Evolutionary conservation across 2,329 filamentous ascomycete species (phyloP).

Genomic region (Pseudovirgaria hyperparasitica): DNA sequence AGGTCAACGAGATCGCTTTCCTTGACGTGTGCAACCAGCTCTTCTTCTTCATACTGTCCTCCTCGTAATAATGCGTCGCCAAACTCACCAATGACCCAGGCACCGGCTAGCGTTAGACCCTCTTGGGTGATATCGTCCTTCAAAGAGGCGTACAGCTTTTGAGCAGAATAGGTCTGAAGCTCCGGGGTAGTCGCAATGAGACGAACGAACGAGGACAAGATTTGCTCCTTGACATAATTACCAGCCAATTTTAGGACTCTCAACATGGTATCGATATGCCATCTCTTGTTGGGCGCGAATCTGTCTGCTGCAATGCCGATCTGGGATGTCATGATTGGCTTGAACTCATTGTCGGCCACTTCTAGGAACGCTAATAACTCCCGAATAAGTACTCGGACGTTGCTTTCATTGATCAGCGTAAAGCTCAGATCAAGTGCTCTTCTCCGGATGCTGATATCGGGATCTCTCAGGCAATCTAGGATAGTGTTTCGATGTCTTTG

Average conservation of each 20-base stretch:
- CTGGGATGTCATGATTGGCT: conserved; percentile 94
- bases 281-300: conserved; percentile 91
- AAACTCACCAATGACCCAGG: conserved; percentile 97
- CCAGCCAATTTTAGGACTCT: conserved; percentile 86
- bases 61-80: conserved; percentile 81
- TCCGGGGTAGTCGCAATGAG: conserved; percentile 91
- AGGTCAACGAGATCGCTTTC: conserved; percentile 86
- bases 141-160: conserved; percentile 81
- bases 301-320: conserved; percentile 95
- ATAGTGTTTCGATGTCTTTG: conserved; percentile 97
- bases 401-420: conserved; percentile 92
- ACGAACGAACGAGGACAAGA: conserved; percentile 89
- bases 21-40: conserved; percentile 69
- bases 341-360: conserved; percentile 96
- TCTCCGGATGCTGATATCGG: conserved; percentile 93
- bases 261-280: conserved; percentile 97
- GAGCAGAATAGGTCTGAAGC: conserved; percentile 88
- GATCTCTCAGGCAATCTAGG: conserved; percentile 86
- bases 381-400: conserved; percentile 83
- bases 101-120: conserved; percentile 79
- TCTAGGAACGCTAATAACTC: conserved; percentile 92
- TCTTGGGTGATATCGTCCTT: conserved; percentile 98
- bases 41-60: conserved; percentile 88
- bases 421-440: conserved; percentile 96
- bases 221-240: conserved; percentile 96